Percentiles rank a stretch among this genome's conserved stretches.
phyloP scores from a whole-genome alignment of 495 filamentous ascomycete species.

The Eremomyces bilateralis region DNA sequence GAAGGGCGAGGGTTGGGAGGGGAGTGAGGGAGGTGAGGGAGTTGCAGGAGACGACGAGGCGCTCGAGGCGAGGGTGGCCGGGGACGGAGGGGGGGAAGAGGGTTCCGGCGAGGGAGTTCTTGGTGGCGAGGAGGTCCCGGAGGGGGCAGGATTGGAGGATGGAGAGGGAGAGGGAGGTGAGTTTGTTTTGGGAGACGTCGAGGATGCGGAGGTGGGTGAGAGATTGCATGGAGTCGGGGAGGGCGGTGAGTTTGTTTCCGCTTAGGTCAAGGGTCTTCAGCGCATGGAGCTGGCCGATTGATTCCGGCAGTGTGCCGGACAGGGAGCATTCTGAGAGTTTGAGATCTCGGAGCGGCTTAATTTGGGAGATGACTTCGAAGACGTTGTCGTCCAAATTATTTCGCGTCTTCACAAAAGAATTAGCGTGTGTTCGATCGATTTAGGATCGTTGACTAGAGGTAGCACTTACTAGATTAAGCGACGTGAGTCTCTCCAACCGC shows the following conservation, averaged over 20 bases:
- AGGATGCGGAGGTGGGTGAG: conserved; percentile 47
- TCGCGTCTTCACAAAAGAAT: conserved; percentile 34
- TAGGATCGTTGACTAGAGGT: conserved; percentile 3
- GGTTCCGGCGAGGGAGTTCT: conserved; percentile 54
- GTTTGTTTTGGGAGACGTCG: conserved; percentile 54
- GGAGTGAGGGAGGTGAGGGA: conserved; percentile 35
- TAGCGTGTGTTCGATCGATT: too few relatives aligned
- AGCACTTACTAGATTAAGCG: conserved; percentile 50
- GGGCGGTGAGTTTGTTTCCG: conserved; percentile 50
- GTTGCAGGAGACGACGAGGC: conserved; percentile 58
- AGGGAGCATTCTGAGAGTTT: conserved; percentile 63
- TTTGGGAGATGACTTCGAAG: conserved; percentile 49
- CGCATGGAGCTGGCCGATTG: conserved; percentile 34
- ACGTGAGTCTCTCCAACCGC: conserved; percentile 47
- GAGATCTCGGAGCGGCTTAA: conserved; percentile 50
- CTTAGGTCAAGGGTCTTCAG: conserved; percentile 68
- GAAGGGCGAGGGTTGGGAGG: conserved; percentile 32
- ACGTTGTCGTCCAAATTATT: conserved; percentile 53
- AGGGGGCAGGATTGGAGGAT: conserved; percentile 46
- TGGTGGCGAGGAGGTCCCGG: conserved; percentile 50
- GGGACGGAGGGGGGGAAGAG: conserved; percentile 41
- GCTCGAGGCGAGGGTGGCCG: conserved; percentile 38
- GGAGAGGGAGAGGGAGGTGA: conserved; percentile 39
- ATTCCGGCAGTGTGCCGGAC: conserved; percentile 35
- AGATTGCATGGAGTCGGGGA: conserved; percentile 45